phyloP scores from a whole-genome alignment of 2,329 filamentous ascomycete genomes.

The Huntiella moniliformis region DNA sequence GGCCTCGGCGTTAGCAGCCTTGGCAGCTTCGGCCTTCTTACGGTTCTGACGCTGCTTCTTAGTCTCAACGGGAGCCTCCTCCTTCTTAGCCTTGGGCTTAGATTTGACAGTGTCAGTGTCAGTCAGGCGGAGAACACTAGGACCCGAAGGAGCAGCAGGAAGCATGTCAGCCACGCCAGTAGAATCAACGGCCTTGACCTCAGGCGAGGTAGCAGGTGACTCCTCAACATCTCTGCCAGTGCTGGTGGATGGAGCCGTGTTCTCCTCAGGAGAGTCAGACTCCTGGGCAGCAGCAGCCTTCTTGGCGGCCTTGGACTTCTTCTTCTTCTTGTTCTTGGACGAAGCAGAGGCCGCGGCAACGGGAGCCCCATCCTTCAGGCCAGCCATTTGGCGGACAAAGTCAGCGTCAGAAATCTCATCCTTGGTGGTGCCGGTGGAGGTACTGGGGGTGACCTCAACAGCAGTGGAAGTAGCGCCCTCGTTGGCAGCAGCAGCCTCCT shows the following conservation, averaged over 20 bases:
- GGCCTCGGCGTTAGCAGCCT: slow-evolving; percentile 53
- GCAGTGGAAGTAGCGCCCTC: not conserved
- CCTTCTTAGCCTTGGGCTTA: slow-evolving; percentile 40
- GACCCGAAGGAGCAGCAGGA: slow-evolving; percentile 47
- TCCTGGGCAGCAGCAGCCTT: slow-evolving; percentile 42
- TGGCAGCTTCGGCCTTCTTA: slow-evolving; percentile 69
- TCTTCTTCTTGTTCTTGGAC: slow-evolving; percentile 41
- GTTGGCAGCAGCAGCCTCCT: slow-evolving; percentile 16
- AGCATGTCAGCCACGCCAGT: slow-evolving; percentile 83
- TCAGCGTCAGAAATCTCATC: slow-evolving; percentile 45
- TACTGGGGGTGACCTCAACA: not conserved
- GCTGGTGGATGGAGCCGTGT: slow-evolving; percentile 45
- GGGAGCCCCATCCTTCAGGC: slow-evolving; percentile 42
- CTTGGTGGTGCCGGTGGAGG: slow-evolving; percentile 22
- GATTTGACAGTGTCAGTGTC: slow-evolving; percentile 42
- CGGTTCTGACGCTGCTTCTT: slow-evolving; percentile 95
- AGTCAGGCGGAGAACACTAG: slow-evolving; percentile 54
- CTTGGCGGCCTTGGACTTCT: slow-evolving; percentile 46
- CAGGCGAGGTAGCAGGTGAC: slow-evolving; percentile 50
- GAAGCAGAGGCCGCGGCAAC: slow-evolving; percentile 33
- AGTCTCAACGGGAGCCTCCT: slow-evolving; percentile 51
- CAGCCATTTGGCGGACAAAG: slow-evolving; percentile 56
- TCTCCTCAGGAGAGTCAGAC: slow-evolving; percentile 23
- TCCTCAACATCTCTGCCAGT: slow-evolving; percentile 63
- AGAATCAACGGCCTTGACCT: slow-evolving; percentile 34